Conservation (phyloP, 495 filamentous ascomycete genomes). For the Lasiosphaeriaceae sp. region DNA sequence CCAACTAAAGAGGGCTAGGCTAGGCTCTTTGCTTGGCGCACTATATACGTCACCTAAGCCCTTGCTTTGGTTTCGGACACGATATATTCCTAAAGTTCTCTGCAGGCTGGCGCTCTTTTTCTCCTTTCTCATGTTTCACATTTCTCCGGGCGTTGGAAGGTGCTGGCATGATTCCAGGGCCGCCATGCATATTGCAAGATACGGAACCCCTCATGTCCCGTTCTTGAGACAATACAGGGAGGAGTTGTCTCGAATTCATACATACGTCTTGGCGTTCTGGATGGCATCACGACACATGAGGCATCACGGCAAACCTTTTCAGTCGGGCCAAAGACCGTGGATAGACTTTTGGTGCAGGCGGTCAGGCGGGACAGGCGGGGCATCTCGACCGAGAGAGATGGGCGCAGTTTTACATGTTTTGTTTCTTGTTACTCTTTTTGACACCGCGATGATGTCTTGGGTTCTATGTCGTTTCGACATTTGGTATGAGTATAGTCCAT, state of each 20-base stretch:
- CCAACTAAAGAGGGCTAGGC: constrained; percentile 20
- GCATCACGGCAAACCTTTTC: not conserved
- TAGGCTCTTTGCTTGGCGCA: not conserved
- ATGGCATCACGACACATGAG: not conserved
- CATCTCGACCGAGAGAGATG: not conserved
- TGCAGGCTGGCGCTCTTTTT: constrained; percentile 1
- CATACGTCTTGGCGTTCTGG: constrained; percentile 8
- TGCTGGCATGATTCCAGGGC: constrained; percentile 5
- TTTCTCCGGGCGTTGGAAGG: constrained; percentile 14
- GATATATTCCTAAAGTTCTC: constrained; percentile 8
- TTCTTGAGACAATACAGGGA: too few species aligned
- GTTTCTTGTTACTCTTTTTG: not conserved
- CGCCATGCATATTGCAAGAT: not conserved
- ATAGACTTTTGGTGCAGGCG: not conserved
- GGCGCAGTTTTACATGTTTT: constrained; percentile 2
- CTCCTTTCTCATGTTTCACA: not conserved
- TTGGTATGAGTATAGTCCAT: constrained; percentile 21
- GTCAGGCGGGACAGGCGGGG: not conserved
- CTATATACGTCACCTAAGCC: not conserved
- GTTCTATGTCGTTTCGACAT: constrained; percentile 16
- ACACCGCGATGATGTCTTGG: constrained; percentile 4
- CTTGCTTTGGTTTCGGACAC: not conserved
- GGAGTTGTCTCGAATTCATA: not conserved
- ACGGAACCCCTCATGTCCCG: too few species aligned
- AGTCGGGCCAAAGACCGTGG: not conserved